Conservation (phyloP, 176 grass and related monocot genomes). For the Triticum turgidum region DNA sequence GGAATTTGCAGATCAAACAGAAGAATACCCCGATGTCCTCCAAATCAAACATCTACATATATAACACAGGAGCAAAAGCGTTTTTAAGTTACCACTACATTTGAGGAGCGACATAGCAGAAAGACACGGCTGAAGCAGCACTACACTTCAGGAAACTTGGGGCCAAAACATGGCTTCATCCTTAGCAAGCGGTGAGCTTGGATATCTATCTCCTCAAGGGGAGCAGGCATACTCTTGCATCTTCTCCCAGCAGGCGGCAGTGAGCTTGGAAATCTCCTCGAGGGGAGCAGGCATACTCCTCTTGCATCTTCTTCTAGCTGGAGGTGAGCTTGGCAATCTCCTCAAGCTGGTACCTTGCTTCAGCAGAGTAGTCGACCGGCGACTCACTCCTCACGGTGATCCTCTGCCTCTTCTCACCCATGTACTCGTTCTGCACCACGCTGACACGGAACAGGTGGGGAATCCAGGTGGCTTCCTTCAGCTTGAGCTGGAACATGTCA, state of each 20-base stretch:
- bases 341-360: slow-evolving; percentile 77
- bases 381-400: slow-evolving; percentile 71
- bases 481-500: slow-evolving; percentile 67
- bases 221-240: neutral
- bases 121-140: neutral
- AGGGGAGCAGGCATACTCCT: neutral
- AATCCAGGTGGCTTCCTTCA: slow-evolving; percentile 88
- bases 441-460: slow-evolving; percentile 78
- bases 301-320: slow-evolving; percentile 16
- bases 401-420: slow-evolving; percentile 80
- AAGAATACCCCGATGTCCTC: neutral
- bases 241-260: neutral
- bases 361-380: slow-evolving; percentile 55
- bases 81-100: neutral
- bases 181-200: slow-evolving; percentile 44
- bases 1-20: neutral
- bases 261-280: neutral
- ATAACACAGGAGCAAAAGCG: neutral
- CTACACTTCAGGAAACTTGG: neutral
- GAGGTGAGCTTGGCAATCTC: slow-evolving; percentile 71
- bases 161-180: slow-evolving; percentile 6
- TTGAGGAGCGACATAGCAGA: neutral
- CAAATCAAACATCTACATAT: slow-evolving; percentile 20
- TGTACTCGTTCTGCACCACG: slow-evolving; percentile 67
- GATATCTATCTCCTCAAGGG: slow-evolving; percentile 80